Conservation (phyloP, 805 yeast species). For the Wickerhamiella sorbophila region DNA sequence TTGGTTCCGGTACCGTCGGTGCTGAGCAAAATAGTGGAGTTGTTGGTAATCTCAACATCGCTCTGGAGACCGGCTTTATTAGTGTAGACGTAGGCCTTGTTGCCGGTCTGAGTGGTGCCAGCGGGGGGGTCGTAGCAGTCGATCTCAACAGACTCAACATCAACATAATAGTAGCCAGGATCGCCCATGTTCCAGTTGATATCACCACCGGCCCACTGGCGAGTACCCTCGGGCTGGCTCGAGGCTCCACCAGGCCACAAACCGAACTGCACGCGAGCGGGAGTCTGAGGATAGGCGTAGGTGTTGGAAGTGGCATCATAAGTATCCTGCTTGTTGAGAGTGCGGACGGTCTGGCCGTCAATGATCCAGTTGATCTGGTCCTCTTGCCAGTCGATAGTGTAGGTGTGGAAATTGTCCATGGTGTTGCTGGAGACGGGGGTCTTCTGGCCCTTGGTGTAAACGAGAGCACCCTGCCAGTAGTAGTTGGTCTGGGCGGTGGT, state of each 20-base stretch:
- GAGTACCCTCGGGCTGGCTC: slow-evolving; percentile 43
- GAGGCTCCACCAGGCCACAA: slow-evolving; percentile 43
- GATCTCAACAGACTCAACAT: slow-evolving; percentile 44
- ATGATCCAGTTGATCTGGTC: slow-evolving; percentile 56
- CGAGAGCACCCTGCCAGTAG: slow-evolving; percentile 60
- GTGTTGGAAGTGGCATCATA: slow-evolving; percentile 38
- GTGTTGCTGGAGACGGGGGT: slow-evolving; percentile 35
- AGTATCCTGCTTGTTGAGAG: slow-evolving; percentile 44
- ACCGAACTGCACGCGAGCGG: slow-evolving; percentile 64
- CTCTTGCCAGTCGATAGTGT: slow-evolving; percentile 70
- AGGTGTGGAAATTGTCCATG: slow-evolving; percentile 54
- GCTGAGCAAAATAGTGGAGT: slow-evolving; percentile 44
- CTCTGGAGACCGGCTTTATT: slow-evolving; percentile 32
- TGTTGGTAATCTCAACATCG: slow-evolving; percentile 46
- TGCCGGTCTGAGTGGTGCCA: slow-evolving; percentile 33
- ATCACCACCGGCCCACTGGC: slow-evolving; percentile 75
- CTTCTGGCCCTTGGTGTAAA: slow-evolving; percentile 46
- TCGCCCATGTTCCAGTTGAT: slow-evolving; percentile 58
- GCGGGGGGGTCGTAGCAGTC: slow-evolving; percentile 63
- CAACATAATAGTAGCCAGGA: slow-evolving; percentile 71
- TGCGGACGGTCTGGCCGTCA: slow-evolving; percentile 56
- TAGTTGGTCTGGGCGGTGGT: slow-evolving; percentile 59
- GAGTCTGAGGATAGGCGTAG: slow-evolving; percentile 82
- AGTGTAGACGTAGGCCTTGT: slow-evolving; percentile 41
- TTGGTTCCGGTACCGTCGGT: slow-evolving; percentile 54